A percentile compares a stretch with the other conserved stretches of the same genome.
Evolutionary conservation across 495 filamentous ascomycete species (phyloP).

Genomic region (Hyphodiscus hymeniophilus): DNA sequence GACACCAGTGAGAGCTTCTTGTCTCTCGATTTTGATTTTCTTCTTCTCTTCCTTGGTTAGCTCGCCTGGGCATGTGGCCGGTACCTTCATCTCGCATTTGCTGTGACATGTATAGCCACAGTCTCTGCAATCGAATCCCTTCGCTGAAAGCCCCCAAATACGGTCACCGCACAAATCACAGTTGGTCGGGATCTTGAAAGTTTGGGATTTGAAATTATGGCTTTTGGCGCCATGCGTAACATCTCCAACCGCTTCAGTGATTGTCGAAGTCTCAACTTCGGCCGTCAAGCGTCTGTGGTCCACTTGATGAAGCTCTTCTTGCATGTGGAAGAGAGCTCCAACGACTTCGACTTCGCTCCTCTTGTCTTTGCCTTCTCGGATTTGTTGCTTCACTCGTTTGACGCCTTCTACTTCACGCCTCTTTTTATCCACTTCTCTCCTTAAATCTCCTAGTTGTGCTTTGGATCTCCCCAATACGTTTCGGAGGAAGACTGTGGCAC

Average conservation of each 20-base stretch:
- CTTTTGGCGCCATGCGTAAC: slow-evolving; percentile 83
- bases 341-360: slow-evolving; percentile 77
- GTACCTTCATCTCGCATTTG: slow-evolving; percentile 99
- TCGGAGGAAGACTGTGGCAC: slow-evolving; percentile 80
- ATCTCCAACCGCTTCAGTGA: slow-evolving; percentile 80
- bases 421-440: slow-evolving; percentile 76
- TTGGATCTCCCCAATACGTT: slow-evolving; percentile 91
- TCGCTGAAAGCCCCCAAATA: slow-evolving; percentile 93
- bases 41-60: slow-evolving; percentile 90
- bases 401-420: slow-evolving; percentile 70
- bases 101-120: slow-evolving; percentile 97
- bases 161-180: slow-evolving; percentile 94
- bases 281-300: slow-evolving; percentile 79
- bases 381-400: slow-evolving; percentile 59
- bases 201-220: slow-evolving; percentile 94
- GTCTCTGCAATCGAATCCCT: slow-evolving; percentile 90
- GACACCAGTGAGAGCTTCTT: slow-evolving; percentile 63
- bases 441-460: slow-evolving; percentile 64
- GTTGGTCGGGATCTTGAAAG: slow-evolving; percentile 97
- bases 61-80: slow-evolving; percentile 90
- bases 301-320: slow-evolving; percentile 79
- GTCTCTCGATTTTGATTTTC: slow-evolving; percentile 74
- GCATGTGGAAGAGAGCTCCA: slow-evolving; percentile 62
- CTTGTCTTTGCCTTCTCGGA: slow-evolving; percentile 76
- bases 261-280: slow-evolving; percentile 86